Conservation (phyloP, 2,329 filamentous ascomycete genomes). For the Aspergillus brunneoviolaceus region DNA sequence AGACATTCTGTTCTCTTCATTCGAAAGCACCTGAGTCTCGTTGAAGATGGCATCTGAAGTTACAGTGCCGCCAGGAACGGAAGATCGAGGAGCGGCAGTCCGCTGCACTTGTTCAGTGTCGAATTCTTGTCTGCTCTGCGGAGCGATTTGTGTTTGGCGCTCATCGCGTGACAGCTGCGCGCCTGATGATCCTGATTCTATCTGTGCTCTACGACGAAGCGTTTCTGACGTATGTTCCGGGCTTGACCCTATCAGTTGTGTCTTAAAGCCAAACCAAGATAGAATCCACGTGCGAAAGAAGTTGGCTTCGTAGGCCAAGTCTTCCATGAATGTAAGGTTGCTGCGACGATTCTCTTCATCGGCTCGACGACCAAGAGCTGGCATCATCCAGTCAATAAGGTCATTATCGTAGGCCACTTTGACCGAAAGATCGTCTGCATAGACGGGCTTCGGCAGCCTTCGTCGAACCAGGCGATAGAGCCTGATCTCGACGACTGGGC, state of each 20-base stretch:
- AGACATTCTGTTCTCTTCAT: slow-evolving; percentile 39
- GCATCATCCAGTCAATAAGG: slow-evolving; percentile 45
- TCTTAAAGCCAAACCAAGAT: slow-evolving; percentile 30
- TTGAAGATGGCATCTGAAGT: slow-evolving; percentile 20
- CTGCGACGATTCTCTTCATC: slow-evolving; percentile 41
- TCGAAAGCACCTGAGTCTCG: slow-evolving; percentile 25
- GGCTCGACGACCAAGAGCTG: slow-evolving; percentile 40
- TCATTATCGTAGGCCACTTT: slow-evolving; percentile 45
- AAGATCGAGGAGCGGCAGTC: slow-evolving; percentile 14
- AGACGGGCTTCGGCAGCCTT: slow-evolving; percentile 41
- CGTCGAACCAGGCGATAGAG: slow-evolving; percentile 43
- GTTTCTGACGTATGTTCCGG: slow-evolving; percentile 17
- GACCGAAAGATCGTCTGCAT: slow-evolving; percentile 43
- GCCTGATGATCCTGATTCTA: slow-evolving; percentile 30
- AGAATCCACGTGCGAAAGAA: slow-evolving; percentile 34
- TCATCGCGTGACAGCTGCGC: slow-evolving; percentile 34
- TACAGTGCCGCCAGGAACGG: slow-evolving; percentile 7
- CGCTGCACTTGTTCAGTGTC: slow-evolving; percentile 7
- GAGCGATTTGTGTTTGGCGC: slow-evolving; percentile 21
- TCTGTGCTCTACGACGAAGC: slow-evolving; percentile 23
- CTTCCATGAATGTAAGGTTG: slow-evolving; percentile 37
- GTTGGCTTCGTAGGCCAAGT: slow-evolving; percentile 38
- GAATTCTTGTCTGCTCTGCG: not conserved
- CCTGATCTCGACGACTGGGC: slow-evolving; percentile 39
- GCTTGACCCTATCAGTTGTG: slow-evolving; percentile 14